Evolutionary conservation across 345 rosid genomes (phyloP), one percentile per base, ranked within the genome.

Genomic region (Populus euphratica): DNA sequence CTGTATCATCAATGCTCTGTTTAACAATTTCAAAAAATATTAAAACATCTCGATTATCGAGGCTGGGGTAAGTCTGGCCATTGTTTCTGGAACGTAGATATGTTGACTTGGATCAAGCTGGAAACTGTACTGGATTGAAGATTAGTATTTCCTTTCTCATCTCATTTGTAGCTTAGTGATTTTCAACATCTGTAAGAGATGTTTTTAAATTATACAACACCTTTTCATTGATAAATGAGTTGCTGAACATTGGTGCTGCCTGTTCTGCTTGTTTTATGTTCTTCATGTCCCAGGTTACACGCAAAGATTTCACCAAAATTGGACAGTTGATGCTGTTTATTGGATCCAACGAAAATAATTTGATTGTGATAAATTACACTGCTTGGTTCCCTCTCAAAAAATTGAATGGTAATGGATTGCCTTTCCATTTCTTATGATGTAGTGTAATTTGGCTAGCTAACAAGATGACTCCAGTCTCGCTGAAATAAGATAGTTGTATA

Each of bases 1-100:
- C 16, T 70, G 18, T 17, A 50, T 64, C 21, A 0, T 23, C 31
- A 38, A 25, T 68, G 56, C 54, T 73, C 29, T 21, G 29, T 61
- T 64, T 75, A 38, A 23, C 50, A 0, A 12, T 64, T 50, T 33
- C 29, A 12, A 16, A 21, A 43, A 64, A 43, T 13, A n/a, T 18
- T n/a, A 31, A 31, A 75, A 39, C 78, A 75, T 39, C 59, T 63
- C 69, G 21, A 64, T 62, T 13, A 6, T 52, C 8, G 73, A 68
- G 82, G 47, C 18, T 9, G 75, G 23, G 49, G 70, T 35, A 74
- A 36, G 2, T 64, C 2, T 29, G 27, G 69, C n/a, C 43, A 10
- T 0, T 59, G 23, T 59, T 10, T 59, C 64, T 23, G n/a, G 63
- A 59, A 29, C 63, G 63, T 3, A 6, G 63, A n/a, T 23, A n/a